These are phyloP conservation scores for Hypoxylon trugodes DNA, from an alignment of 495 filamentous ascomycete species.

Conservation along the genomic window DNA sequence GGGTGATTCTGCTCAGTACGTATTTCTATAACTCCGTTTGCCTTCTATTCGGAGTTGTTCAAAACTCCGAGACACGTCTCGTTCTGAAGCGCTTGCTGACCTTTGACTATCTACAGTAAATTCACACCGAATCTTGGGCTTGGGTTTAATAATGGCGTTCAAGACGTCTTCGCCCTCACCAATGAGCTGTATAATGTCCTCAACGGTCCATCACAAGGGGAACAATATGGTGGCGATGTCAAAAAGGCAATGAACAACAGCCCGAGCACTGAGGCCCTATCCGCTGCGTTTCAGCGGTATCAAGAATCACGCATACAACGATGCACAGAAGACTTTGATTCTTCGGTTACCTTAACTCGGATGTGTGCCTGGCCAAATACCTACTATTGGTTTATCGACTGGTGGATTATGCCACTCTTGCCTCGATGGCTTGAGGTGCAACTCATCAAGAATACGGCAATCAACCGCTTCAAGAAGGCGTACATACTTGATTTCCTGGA, in stretches of 20 bases:
- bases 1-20: slow-evolving; percentile 56
- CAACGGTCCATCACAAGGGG: not conserved
- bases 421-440: not conserved
- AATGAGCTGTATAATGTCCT: slow-evolving; percentile 38
- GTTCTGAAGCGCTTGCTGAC: too few species aligned
- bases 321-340: not conserved
- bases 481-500: slow-evolving; percentile 23
- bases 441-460: not conserved
- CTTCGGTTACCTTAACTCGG: slow-evolving; percentile 1
- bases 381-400: slow-evolving; percentile 14
- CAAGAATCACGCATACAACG: slow-evolving; percentile 5
- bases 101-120: too few species aligned
- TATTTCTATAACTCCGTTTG: too few species aligned
- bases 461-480: not conserved
- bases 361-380: slow-evolving; percentile 4
- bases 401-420: slow-evolving; percentile 9
- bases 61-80: too few species aligned
- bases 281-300: slow-evolving; percentile 26
- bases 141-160: slow-evolving; percentile 48
- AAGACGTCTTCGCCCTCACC: slow-evolving; percentile 48
- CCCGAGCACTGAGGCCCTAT: not conserved
- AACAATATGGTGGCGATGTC: not conserved
- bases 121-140: slow-evolving; percentile 47
- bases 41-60: too few species aligned
- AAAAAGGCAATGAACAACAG: not conserved